Base-by-base conservation (phyloP, 2,329 filamentous ascomycete species). In the Camillea tinctor region DNA sequence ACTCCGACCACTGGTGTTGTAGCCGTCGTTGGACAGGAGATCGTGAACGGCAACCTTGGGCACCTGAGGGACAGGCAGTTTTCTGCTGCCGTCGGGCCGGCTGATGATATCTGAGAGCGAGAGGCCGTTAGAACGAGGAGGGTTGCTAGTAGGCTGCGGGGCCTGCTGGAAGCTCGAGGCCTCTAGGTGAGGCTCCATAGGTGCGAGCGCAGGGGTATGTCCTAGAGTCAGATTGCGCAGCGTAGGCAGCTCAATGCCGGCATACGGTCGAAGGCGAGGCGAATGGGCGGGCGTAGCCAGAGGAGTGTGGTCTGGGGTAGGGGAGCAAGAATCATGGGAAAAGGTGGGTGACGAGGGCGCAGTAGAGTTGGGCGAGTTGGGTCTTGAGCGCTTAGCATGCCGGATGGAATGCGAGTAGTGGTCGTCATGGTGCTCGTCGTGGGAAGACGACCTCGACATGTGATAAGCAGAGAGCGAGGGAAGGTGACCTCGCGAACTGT, bases 301-400 rank as follows among this genome's bases (percentile, higher is more conserved):
- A n/a, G 94, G 94, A n/a, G 95, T 98, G 80, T 97, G 93, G 72
- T 98, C 94, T 11, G 94, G 95, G 1, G 94, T 99, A 4, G 94
- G 95, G 9, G 94, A 98, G 52, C 94, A 84, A 11, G 94, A 97
- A 76, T 97, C 93, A 77, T 97, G 93, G 1, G 94, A 97, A 75
- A 97, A 97, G 3, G 93, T 97, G 23, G 94, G 94, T 30, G 94
- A 98, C 23, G 94, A 96, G 20, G 95, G 95, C 53, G 94, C 94
- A 1, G 94, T 98, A 8, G 93, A 97, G 77, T 96, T 92, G 56
- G 94, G 95, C 40, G 94, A 97, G 75, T 93, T 95, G 50, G 95
- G 94, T 68, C 94, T 83, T 61, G 94, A 98, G 64, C 93, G 88
- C 82, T 98, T 98, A 23, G 90, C 85, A 69, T 89, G 86, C 61